Evolutionary conservation across 805 yeast species (phyloP), one percentile per base, ranked within the genome.

Genomic region (Barnettozyma populi): DNA sequence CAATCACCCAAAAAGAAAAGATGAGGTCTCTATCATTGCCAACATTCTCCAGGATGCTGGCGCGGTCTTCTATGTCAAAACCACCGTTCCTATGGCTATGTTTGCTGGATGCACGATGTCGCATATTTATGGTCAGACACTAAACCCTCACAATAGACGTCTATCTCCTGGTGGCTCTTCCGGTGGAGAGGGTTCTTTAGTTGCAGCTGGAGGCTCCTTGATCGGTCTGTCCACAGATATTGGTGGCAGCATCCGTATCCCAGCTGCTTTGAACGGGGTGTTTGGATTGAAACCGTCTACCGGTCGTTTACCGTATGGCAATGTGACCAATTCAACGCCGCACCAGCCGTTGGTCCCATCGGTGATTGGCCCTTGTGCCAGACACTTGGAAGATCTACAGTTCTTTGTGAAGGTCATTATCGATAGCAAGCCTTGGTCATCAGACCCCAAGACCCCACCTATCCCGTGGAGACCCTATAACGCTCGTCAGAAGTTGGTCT

Each of bases 81-180:
- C 90, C 8, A 76, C 79, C 46, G 79, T 80, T 60, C 88, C 88
- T 4, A 86, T 80, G 63, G 70, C 81, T 2, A 66, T 82, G 62
- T 82, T 82, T 88, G 86, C 81, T 57, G 67, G 79, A 55, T 85
- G 81, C 60, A 76, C 86, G 11, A 68, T 73, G 59, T 79, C 80
- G 59, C 75, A 78, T 62, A 70, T 82, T 56, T 71, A 69, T 39
- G 87, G 87, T 13, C 67, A 77, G 52, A 72, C 85, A 2, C 66
- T 75, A 54, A 82, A 82, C 57, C 80, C 86, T 1, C 62, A 67
- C 62, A 82, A 82, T 55, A 68, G 80, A 36, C 63, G 70, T 14
- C 66, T 82, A 48, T 75, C 84, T n/a, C 71, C 84, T 2, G 89
- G 88, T 49, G 89, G 89, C 9, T 80, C 86, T 0, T 78, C 85